A percentile compares a stretch with the other conserved stretches of the same genome.
Conservation (phyloP, 108 stramenopile species). For the Ochromonas danica region DNA sequence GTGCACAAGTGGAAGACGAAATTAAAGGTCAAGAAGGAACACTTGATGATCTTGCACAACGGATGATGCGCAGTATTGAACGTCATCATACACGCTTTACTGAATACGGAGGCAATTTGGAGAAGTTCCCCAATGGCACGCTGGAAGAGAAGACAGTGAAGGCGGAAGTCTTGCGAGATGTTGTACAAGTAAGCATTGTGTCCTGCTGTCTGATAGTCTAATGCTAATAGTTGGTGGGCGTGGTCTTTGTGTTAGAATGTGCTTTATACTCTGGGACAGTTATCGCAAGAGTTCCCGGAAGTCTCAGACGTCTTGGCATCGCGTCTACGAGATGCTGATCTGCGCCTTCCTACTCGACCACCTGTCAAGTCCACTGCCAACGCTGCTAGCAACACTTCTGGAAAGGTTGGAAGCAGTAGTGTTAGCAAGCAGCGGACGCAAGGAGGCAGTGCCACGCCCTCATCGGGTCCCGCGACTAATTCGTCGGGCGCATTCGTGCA, state of each 20-base stretch:
- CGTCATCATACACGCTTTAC: neutral
- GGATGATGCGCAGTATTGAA: neutral
- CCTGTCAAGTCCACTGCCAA: neutral
- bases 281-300: slow-evolving; percentile 68
- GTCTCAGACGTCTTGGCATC: slow-evolving; percentile 53
- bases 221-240: neutral
- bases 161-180: slow-evolving; percentile 57
- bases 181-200: slow-evolving; percentile 31
- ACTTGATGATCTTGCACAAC: slow-evolving; percentile 31
- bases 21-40: slow-evolving; percentile 33
- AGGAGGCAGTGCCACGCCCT: neutral
- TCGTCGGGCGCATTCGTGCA: neutral
- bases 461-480: neutral
- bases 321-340: slow-evolving; percentile 1
- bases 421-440: neutral
- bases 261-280: slow-evolving; percentile 63
- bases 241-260: slow-evolving; percentile 43
- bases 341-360: neutral
- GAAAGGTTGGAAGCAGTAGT: neutral
- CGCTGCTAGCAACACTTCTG: neutral
- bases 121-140: slow-evolving; percentile 37
- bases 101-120: neutral
- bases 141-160: slow-evolving; percentile 62
- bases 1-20: slow-evolving; percentile 33
- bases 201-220: neutral